Conservation (phyloP, 495 filamentous ascomycete species). For the Lepraria neglecta region DNA sequence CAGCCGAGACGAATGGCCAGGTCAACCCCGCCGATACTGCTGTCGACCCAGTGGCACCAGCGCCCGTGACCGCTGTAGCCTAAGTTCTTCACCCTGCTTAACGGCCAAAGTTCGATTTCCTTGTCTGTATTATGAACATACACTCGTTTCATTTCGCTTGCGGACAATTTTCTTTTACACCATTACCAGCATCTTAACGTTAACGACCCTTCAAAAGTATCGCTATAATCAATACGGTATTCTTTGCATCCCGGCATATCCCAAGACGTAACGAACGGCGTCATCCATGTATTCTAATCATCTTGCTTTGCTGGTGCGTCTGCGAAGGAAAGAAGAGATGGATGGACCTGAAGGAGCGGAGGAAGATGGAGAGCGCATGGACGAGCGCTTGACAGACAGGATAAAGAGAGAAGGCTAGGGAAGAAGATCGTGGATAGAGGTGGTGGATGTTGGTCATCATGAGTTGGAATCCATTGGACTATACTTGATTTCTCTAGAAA, state of each 20-base stretch:
- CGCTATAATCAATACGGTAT: constrained; percentile 14
- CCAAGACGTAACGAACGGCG: constrained; percentile 22
- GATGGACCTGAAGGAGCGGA: constrained; percentile 26
- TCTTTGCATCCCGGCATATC: constrained; percentile 23
- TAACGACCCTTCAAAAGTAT: constrained; percentile 21
- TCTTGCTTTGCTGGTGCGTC: constrained; percentile 23
- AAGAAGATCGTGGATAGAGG: constrained; percentile 7
- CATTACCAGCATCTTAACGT: constrained; percentile 9
- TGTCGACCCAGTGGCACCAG: constrained; percentile 40
- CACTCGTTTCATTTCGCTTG: constrained; percentile 20
- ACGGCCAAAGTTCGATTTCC: constrained; percentile 15
- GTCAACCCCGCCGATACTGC: constrained; percentile 35
- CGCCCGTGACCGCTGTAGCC: constrained; percentile 51
- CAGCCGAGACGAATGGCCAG: constrained; percentile 52
- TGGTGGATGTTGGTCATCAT: constrained; percentile 1
- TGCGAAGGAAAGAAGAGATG: constrained; percentile 29
- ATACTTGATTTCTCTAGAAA: constrained; percentile 3
- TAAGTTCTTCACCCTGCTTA: constrained; percentile 33
- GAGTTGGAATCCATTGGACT: constrained; percentile 6
- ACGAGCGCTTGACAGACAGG: constrained; percentile 12
- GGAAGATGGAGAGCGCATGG: constrained; percentile 21
- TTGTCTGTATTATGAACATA: constrained; percentile 29
- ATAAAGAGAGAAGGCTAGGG: constrained; percentile 13
- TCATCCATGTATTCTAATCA: constrained; percentile 24
- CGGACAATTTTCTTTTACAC: neutral